Conservation (phyloP, 768 basidiomycete genomes). For the Ramaria sp. region DNA sequence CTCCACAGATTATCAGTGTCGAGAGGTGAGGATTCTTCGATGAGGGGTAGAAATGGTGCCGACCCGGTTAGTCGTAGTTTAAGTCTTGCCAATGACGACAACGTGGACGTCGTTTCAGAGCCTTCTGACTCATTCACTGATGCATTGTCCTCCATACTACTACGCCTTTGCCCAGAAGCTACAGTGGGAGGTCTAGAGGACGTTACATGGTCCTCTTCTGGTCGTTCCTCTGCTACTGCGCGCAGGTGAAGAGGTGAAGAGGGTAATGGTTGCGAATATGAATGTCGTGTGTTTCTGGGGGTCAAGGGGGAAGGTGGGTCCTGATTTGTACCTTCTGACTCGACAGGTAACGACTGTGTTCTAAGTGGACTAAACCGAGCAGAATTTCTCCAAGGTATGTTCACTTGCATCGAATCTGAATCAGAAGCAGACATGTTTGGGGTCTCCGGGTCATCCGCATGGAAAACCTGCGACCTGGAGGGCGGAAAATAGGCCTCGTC, state of each 20-base stretch:
- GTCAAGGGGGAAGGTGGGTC: background rate
- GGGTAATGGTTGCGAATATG: background rate
- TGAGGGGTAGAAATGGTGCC: background rate
- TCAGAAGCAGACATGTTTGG: background rate
- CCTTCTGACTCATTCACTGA: background rate
- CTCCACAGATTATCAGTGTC: background rate
- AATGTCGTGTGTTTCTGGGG: background rate
- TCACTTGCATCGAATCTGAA: constrained; percentile 5
- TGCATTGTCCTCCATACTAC: background rate
- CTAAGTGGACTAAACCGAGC: background rate
- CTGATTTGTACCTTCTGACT: background rate
- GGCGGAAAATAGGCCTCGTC: background rate
- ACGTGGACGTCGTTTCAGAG: background rate
- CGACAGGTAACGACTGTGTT: background rate
- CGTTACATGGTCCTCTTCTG: background rate
- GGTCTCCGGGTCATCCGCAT: background rate
- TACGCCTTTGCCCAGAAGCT: background rate
- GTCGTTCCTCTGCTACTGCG: background rate
- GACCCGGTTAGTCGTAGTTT: background rate
- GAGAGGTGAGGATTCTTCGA: background rate
- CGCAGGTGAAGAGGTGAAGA: background rate
- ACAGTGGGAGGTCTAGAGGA: background rate
- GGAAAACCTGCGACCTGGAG: background rate
- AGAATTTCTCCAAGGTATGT: constrained; percentile 3
- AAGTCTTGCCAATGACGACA: background rate